A percentile compares a stretch with the other conserved stretches of the same genome.
Evolutionary conservation across 495 filamentous ascomycete species (phyloP).

Genomic region (Saxophila tyrrhenica): DNA sequence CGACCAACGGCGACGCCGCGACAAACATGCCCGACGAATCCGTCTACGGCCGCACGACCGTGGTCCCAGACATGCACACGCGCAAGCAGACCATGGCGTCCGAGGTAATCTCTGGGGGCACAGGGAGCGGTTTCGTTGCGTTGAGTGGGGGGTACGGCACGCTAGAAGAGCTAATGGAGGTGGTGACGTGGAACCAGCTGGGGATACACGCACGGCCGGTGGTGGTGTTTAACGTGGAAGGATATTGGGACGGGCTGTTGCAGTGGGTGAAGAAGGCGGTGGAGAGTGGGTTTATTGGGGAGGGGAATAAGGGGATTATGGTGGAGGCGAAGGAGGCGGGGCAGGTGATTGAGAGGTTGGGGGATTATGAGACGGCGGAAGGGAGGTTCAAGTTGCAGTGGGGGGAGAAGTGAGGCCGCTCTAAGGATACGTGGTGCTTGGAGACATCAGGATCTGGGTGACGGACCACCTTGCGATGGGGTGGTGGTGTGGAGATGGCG

Average conservation of each 20-base stretch:
- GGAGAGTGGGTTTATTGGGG: slow-evolving; percentile 59
- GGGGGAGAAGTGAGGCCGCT: slow-evolving; percentile 48
- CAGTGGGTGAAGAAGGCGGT: slow-evolving; percentile 74
- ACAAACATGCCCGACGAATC: slow-evolving; percentile 48
- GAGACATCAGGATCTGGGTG: too few species aligned
- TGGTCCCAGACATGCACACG: slow-evolving; percentile 91
- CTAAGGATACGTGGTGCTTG: too few species aligned
- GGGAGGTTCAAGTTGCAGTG: slow-evolving; percentile 72
- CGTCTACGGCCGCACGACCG: slow-evolving; percentile 70
- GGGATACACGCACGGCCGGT: slow-evolving; percentile 81
- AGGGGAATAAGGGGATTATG: slow-evolving; percentile 58
- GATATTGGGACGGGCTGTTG: slow-evolving; percentile 82
- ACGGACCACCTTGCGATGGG: too few species aligned
- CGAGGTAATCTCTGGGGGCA: slow-evolving; percentile 68
- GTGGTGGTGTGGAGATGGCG: too few species aligned
- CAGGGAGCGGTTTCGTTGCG: slow-evolving; percentile 80
- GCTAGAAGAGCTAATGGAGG: slow-evolving; percentile 92
- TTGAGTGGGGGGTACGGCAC: slow-evolving; percentile 88
- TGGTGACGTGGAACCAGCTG: slow-evolving; percentile 94
- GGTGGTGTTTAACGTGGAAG: slow-evolving; percentile 72
- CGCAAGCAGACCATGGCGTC: slow-evolving; percentile 85
- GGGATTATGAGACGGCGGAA: slow-evolving; percentile 61
- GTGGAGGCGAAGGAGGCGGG: slow-evolving; percentile 60
- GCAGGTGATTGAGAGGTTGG: slow-evolving; percentile 58
- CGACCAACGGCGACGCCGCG: too few species aligned